Evolutionary conservation across 129 eudicot species (phyloP), one percentile per base, ranked within the genome.

Genomic region (Flaveria trinervia): DNA sequence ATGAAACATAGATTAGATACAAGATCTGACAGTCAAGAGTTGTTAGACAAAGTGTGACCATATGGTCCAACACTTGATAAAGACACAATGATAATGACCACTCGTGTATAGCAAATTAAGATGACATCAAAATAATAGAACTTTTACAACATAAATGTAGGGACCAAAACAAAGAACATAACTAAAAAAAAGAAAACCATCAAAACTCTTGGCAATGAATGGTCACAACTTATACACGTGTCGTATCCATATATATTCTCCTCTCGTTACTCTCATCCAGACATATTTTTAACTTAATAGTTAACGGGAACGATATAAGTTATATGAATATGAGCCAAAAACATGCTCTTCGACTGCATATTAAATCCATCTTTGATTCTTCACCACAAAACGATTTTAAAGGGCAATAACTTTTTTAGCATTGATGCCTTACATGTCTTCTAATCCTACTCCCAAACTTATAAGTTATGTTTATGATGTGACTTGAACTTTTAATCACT

Each of bases 21-120:
- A 25, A 61, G 22, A 59, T 25, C 16, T 12, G 12, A 9, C 1
- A 77, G 22, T 57, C 8, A 16, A 71, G 22, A 52, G 14, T 70
- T 56, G 71, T 46, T 71, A 33, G 43, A 62, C 70, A 73, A 41
- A 41, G 22, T 39, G 49, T 28, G 64, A 28, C 18, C 69, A 51
- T 51, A 65, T 54, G 83, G 79, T 66, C 83, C 79, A n/a, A 54
- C 33, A 10, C 74, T 23, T 66, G 83, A 72, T 26, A 73, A 59
- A 39, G 73, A 72, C 28, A 16, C 73, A 2, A 2, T 41, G 83
- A 74, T 25, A 54, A 17, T 80, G 83, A 80, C 83, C 17, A 61
- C 72, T 59, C 75, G 55, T 2, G 55, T 23, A 8, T 43, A n/a
- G 10, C 7, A 56, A 5, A 80, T 43, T n/a, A 11, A 11, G 20